Percentiles rank a stretch among this genome's conserved stretches.
Evolutionary conservation across 1,284 basidiomycete genomes (phyloP).

Genomic region (Fomitopsis betulina): DNA sequence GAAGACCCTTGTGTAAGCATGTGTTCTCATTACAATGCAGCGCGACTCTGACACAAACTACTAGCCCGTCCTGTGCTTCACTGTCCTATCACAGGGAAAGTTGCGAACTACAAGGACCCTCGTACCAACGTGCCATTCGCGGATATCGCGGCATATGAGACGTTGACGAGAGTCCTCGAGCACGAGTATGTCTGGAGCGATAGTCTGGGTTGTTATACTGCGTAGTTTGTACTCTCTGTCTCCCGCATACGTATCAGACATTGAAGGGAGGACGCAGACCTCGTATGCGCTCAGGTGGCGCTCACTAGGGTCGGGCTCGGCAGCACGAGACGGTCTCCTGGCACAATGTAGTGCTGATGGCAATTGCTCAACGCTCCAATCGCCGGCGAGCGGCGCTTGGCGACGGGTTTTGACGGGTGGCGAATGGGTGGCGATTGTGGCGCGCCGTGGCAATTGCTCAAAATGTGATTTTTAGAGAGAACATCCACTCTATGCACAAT

Average conservation of each 20-base stretch:
- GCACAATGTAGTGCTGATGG: too few species aligned
- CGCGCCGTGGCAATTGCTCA: too few species aligned
- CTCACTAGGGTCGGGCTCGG: too few species aligned
- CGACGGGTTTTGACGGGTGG: too few species aligned
- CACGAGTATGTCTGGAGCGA: constrained; percentile 67
- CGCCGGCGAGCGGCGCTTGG: too few species aligned
- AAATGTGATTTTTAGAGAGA: too few species aligned
- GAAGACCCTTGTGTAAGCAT: constrained; percentile 51
- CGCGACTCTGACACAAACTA: constrained; percentile 4
- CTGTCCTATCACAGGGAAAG: constrained; percentile 62
- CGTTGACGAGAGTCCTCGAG: constrained; percentile 51
- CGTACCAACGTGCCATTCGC: constrained; percentile 75
- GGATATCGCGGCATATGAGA: constrained; percentile 58
- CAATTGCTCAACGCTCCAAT: too few species aligned
- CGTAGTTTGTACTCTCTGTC: background rate
- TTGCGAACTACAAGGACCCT: constrained; percentile 71
- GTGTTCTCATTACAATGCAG: background rate
- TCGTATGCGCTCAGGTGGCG: constrained; percentile 26
- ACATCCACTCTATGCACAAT: too few species aligned
- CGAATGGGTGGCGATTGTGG: too few species aligned
- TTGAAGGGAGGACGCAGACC: constrained; percentile 23
- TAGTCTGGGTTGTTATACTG: constrained; percentile 48
- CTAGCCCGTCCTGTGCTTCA: constrained; percentile 55
- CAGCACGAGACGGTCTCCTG: too few species aligned
- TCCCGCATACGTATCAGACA: background rate